Base-by-base conservation (phyloP, 2,329 filamentous ascomycete genomes). In the Coniochaeta sp. region DNA sequence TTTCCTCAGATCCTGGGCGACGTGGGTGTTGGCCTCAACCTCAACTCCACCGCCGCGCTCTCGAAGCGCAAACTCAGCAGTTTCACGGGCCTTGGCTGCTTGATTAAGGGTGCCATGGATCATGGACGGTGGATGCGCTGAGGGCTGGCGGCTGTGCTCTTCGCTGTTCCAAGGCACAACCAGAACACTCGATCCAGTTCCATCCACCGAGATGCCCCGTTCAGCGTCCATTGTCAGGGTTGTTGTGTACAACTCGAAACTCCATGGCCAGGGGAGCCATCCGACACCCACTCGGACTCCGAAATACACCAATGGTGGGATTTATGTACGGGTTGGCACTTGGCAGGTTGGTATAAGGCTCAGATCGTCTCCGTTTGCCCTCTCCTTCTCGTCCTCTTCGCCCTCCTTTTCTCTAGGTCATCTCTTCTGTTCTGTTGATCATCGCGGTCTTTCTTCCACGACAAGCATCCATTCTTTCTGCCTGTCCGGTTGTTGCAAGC, bases 191-290 rank as follows among this genome's bases (percentile, higher is more conserved):
- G n/a, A n/a, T 5, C 30, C 30, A 32, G 30, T 32, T 9, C 30
- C 30, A 14, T 56, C 54, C 54, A 56, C 34, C 38, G 16, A 56
- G 54, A 56, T 28, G 54, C 30, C 54, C 36, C 38, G 54, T 56
- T 32, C 17, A 22, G 54, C 12, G 54, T 34, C n/a, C 30, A 34
- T 38, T 30, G 30, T 34, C 54, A 56, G 30, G 30, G 54, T 56
- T 56, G n/a, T n/a, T n/a, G n/a, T n/a, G 54, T 24, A 22, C 54
- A 38, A 56, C 54, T 56, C 54, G 54, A 56, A 56, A 56, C 54
- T 56, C 54, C 54, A 56, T 22, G 30, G 12, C 28, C 54, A 56
- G 30, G 54, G 30, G 30, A 32, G 26, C 50, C 4, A 12, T n/a
- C 30, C 28, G n/a, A 56, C 28, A 56, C 30, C 54, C 16, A 16